These are phyloP conservation scores for Aureobasidium sp. DNA, from an alignment of 2,329 filamentous ascomycete species.

Conservation along the genomic window DNA sequence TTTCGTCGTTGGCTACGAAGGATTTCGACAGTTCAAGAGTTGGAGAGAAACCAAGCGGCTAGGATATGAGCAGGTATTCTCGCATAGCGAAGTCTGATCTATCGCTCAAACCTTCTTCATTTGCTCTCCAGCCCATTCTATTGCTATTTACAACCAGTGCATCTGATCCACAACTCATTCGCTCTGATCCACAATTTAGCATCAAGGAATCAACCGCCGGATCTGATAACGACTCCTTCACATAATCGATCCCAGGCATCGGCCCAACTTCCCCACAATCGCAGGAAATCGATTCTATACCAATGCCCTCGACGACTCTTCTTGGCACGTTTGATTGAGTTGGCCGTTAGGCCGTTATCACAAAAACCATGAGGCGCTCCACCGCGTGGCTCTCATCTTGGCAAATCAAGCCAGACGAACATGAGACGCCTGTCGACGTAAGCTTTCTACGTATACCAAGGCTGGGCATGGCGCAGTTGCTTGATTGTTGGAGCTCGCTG, in stretches of 20 bases:
- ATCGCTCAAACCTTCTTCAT: too few relatives aligned
- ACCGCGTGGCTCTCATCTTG: background rate
- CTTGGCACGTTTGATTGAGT: background rate
- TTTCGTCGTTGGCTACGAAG: background rate
- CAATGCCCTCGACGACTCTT: background rate
- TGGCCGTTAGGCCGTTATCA: background rate
- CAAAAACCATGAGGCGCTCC: background rate
- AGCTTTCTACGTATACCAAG: background rate
- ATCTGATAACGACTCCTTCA: too few relatives aligned
- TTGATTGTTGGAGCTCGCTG: background rate
- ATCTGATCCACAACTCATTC: too few relatives aligned
- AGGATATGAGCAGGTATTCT: background rate
- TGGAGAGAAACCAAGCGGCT: background rate
- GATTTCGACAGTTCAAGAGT: background rate
- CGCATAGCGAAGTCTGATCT: background rate
- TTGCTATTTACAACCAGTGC: too few relatives aligned
- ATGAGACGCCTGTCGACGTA: background rate
- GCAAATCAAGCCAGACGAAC: background rate
- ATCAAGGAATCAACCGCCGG: too few relatives aligned
- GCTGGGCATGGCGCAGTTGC: background rate
- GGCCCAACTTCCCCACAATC: background rate
- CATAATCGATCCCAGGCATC: too few relatives aligned
- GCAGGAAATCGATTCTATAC: background rate
- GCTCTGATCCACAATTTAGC: too few relatives aligned
- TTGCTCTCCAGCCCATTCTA: too few relatives aligned